Evolutionary conservation across 2,329 filamentous ascomycete species (phyloP), one percentile per base, ranked within the genome.

Genomic region (Diaporthe nobilis): DNA sequence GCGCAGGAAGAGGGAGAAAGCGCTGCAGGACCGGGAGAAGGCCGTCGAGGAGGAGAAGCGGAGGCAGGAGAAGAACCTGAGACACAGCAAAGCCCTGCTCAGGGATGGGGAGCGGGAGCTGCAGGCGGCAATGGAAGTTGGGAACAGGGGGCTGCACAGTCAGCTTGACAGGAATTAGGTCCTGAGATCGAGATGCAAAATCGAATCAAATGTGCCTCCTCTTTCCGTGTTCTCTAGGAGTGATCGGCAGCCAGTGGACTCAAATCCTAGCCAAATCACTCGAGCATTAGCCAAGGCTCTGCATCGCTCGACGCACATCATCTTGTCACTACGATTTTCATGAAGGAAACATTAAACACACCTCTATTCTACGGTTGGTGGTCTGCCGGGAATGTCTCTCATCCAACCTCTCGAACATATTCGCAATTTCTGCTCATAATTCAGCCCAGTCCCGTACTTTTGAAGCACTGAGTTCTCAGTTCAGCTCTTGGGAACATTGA

Each of bases 71-170:
- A 87, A 89, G 75, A 90, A 91, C 67, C 82, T 94, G 15, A 89
- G 89, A 47, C 88, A 87, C 60, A 91, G 92, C 28, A 92, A 90
- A 79, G 91, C 91, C 0, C 84, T 88, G 60, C 79, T 95, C 70
- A 85, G 90, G 49, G 92, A 94, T 75, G 92, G 92, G 78, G 93
- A 95, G 83, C 86, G 88, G 77, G 92, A 94, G 80, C 84, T 95
- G 73, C 90, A 94, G 80, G 86, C 87, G 77, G 94, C 93, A 1
- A 93, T 94, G 92, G 89, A 88, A 75, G 88, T 95, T 17, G 89
- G 90, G 0, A 94, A 93, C 83, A 90, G 88, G 76, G 93, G 93
- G 0, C 77, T 95, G 78, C 89, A 90, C 80, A 89, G 88, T 34
- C 92, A 94, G 81, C 80, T 94, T 58, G 75, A 61, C 34, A 58